Base-by-base conservation (phyloP, 2,329 filamentous ascomycete genomes). In the Colletotrichum euphorbiae region DNA sequence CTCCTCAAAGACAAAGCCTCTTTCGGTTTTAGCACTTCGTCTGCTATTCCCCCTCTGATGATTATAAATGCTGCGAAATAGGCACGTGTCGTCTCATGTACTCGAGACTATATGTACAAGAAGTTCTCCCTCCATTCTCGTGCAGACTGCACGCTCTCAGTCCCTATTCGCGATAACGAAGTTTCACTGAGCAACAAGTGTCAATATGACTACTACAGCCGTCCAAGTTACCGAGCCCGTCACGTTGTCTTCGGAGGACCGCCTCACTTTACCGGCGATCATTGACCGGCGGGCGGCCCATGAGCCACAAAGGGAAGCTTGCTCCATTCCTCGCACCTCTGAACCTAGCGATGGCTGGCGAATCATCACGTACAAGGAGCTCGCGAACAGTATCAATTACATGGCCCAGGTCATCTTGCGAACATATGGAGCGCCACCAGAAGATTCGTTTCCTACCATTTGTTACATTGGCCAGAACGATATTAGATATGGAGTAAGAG, bases 391-490 rank as follows among this genome's bases (percentile, higher is more conserved):
- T 11, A 72, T 83, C 70, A 80, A 83, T 71, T 75, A 75, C 13
- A 72, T 77, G 15, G 79, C 80, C 12, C 77, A 75, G 48, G 73
- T 73, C 64, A 74, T 83, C 43, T 62, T 76, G 3, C 65, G 72
- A 6, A 72, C 61, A 1, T 75, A 73, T 13, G 77, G 79, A 13
- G 4, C 71, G 2, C 74, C 74, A 2, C 72, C 71, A 0, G 74
- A 73, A 65, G 64, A 73, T 59, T 60, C 71, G 1, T 71, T 77
- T 54, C 79, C 78, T 1, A 83, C 80, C 0, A 75, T 85, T 24
- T 80, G 80, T 2, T 85, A 83, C 71, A 78, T 84, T 43, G 83
- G 82, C 0, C 80, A 80, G 0, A 80, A 78, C 55, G 81, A 83
- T 70, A 51, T 80, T 3, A 72, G 81, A 42, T 80, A 82, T 42